phyloP scores from a whole-genome alignment of 2,329 filamentous ascomycete species.

The Diaporthe citriasiana region DNA sequence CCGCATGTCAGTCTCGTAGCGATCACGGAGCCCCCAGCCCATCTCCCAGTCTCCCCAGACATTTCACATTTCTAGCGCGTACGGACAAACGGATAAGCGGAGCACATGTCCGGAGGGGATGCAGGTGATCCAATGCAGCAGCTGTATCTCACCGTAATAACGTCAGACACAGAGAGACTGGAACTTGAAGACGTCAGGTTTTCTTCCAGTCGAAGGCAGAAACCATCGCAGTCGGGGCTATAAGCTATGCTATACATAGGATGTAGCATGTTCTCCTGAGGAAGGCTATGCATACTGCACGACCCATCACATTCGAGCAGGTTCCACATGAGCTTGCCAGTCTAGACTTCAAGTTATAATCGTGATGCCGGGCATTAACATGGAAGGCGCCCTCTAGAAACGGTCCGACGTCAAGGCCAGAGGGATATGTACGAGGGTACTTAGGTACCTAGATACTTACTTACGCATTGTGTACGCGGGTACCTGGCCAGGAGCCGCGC shows the following conservation, averaged over 20 bases:
- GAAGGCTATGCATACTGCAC: constrained; percentile 11
- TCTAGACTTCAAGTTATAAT: neutral
- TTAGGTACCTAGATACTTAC: neutral
- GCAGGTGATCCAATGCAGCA: neutral
- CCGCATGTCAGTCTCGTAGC: constrained; percentile 18
- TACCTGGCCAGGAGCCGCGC: constrained; percentile 18
- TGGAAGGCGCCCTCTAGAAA: neutral
- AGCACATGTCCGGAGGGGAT: neutral
- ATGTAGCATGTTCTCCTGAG: constrained; percentile 2
- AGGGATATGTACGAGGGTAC: constrained; percentile 3
- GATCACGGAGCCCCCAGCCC: constrained; percentile 19
- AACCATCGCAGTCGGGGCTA: neutral
- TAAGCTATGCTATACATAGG: neutral
- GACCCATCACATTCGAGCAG: constrained; percentile 13
- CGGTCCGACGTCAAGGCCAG: constrained; percentile 26
- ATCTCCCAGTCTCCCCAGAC: constrained; percentile 13
- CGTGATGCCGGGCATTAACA: neutral
- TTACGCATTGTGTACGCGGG: neutral
- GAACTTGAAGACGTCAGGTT: neutral
- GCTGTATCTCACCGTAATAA: neutral
- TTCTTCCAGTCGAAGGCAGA: neutral
- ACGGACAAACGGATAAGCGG: constrained; percentile 4
- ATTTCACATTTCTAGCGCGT: neutral
- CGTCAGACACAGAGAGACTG: too few relatives aligned
- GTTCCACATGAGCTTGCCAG: constrained; percentile 3